Evolutionary conservation across 768 basidiomycete genomes (phyloP).

Genomic region (Suillus subaureus): DNA sequence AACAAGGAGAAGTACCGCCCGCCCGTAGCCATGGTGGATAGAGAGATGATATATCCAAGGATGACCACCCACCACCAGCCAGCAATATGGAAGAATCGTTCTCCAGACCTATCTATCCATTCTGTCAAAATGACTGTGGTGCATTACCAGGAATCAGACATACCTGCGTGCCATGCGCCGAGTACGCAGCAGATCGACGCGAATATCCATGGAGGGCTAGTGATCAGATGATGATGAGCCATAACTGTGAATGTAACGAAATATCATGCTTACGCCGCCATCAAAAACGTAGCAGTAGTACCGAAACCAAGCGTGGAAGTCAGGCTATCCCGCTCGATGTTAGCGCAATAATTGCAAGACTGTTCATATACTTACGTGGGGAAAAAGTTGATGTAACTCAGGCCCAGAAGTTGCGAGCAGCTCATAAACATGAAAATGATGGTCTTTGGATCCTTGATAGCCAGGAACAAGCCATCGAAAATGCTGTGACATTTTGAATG

Average conservation of each 20-base stretch:
- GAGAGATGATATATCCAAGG: slow-evolving; percentile 59
- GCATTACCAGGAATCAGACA: slow-evolving; percentile 15
- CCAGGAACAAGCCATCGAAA: slow-evolving; percentile 53
- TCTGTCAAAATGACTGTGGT: not conserved
- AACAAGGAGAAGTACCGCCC: slow-evolving; percentile 65
- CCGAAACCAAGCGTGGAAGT: slow-evolving; percentile 62
- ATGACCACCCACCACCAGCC: slow-evolving; percentile 61
- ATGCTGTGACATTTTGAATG: slow-evolving; percentile 36
- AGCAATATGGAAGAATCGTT: slow-evolving; percentile 64
- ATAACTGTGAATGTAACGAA: not conserved
- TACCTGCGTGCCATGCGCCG: slow-evolving; percentile 60
- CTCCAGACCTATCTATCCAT: slow-evolving; percentile 54
- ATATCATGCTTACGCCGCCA: slow-evolving; percentile 51
- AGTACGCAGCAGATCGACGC: slow-evolving; percentile 49
- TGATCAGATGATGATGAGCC: not conserved
- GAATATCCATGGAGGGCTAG: slow-evolving; percentile 66
- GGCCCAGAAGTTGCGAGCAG: slow-evolving; percentile 51
- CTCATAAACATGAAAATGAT: slow-evolving; percentile 55
- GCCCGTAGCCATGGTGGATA: slow-evolving; percentile 50
- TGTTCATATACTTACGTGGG: slow-evolving; percentile 39
- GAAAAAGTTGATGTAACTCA: slow-evolving; percentile 66
- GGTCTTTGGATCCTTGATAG: slow-evolving; percentile 57
- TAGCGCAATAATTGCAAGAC: not conserved
- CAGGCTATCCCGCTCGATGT: slow-evolving; percentile 36
- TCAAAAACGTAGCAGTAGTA: slow-evolving; percentile 59